These are phyloP conservation scores for Trichoderma lentiforme DNA, from an alignment of 2,329 filamentous ascomycete genomes.

Conservation along the genomic window DNA sequence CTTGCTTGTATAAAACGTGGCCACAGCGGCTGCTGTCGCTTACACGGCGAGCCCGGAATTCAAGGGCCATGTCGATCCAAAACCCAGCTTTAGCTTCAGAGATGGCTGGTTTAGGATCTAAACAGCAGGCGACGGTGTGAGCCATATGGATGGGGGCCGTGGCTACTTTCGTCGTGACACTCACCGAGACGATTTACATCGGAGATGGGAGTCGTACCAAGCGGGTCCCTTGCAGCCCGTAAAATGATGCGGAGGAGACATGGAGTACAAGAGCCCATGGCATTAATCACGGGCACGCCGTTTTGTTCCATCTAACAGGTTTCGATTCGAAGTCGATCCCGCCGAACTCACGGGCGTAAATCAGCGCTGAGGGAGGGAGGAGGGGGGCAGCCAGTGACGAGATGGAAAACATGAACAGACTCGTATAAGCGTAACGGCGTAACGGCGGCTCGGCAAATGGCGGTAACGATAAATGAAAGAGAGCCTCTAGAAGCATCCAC, in stretches of 20 bases:
- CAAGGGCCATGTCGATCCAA: background rate
- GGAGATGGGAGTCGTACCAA: constrained; percentile 9
- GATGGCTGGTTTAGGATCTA: background rate
- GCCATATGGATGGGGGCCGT: background rate
- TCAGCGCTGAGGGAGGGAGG: background rate
- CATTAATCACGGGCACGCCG: background rate
- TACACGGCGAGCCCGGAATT: background rate
- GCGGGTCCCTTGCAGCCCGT: constrained; percentile 14
- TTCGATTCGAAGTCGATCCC: background rate
- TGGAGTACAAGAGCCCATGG: background rate
- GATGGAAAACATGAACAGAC: background rate
- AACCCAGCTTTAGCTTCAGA: background rate
- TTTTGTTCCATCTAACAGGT: background rate
- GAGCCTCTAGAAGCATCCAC: constrained; percentile 14
- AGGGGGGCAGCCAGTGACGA: background rate
- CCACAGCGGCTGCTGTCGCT: background rate
- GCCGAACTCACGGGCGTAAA: background rate
- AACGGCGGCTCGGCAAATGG: constrained; percentile 15
- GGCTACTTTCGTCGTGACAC: background rate
- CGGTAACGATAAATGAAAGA: constrained; percentile 8
- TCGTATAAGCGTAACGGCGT: constrained; percentile 4
- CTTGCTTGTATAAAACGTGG: background rate
- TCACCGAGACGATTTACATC: constrained; percentile 8
- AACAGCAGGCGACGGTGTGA: too few relatives aligned
- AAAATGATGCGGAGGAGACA: constrained; percentile 1